phyloP scores from a whole-genome alignment of 2,329 filamentous ascomycete species.

The Huntiella decipiens region DNA sequence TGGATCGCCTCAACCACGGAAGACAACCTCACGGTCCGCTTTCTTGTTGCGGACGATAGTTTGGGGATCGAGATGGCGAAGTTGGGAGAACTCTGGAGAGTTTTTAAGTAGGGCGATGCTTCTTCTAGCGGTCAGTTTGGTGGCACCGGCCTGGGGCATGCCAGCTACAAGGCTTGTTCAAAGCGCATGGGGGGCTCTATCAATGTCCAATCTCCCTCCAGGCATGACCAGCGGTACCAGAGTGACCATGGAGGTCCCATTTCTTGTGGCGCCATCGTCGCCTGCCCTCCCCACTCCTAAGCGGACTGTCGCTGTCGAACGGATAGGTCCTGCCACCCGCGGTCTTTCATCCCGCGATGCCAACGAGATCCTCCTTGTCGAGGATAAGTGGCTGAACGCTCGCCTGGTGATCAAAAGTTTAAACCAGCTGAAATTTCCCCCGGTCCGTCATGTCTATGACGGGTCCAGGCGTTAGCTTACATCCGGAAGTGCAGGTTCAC shows the following conservation, averaged over 20 bases:
- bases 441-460: slow-evolving; percentile 39
- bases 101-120: slow-evolving; percentile 65
- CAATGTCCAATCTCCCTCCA: slow-evolving; percentile 38
- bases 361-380: slow-evolving; percentile 56
- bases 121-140: slow-evolving; percentile 67
- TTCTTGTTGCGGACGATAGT: slow-evolving; percentile 57
- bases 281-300: too few relatives aligned
- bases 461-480: slow-evolving; percentile 60
- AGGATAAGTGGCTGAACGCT: slow-evolving; percentile 38
- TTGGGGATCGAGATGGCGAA: slow-evolving; percentile 69
- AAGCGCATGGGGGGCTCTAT: slow-evolving; percentile 67
- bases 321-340: neutral
- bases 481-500: slow-evolving; percentile 35
- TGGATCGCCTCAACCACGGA: slow-evolving; percentile 41
- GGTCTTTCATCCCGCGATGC: slow-evolving; percentile 26
- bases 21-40: slow-evolving; percentile 48
- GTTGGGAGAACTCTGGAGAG: slow-evolving; percentile 52
- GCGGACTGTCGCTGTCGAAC: neutral
- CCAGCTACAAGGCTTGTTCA: slow-evolving; percentile 64
- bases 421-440: slow-evolving; percentile 12
- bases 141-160: slow-evolving; percentile 58
- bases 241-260: slow-evolving; percentile 60
- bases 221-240: slow-evolving; percentile 45
- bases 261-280: slow-evolving; percentile 18
- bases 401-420: slow-evolving; percentile 13